Base-by-base conservation (phyloP, 192 early-diverging fungal genomes). In the Lobulomyces angularis region DNA sequence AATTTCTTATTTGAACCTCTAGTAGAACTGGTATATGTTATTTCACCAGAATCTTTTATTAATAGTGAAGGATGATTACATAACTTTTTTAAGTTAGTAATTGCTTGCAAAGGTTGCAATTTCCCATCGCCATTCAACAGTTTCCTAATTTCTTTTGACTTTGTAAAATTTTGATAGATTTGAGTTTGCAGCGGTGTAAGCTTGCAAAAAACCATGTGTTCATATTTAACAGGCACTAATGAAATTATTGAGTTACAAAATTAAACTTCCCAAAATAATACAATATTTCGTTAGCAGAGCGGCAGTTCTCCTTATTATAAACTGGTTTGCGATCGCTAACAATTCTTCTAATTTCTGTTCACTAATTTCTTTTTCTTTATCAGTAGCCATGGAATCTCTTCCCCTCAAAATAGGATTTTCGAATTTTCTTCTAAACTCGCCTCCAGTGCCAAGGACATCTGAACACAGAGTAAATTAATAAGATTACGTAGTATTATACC, bases 271-370 rank as follows among this genome's bases (percentile, higher is more conserved):
- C 51, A 30, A 11, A 18, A 3, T 68, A 77, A 60, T 71, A 87
- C 86, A 59, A 58, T 96, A 99, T 74, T 97, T 99, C 19, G 88
- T 84, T 29, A 99, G 58, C 43, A 99, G 64, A 38, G 95, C 90
- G 36, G 95, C 91, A 3, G 91, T 99, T 28, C 95, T 70, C 8
- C 95, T 79, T 59, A 99, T 97, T 37, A 94, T 99, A 46, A 99
- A 93, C 45, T 84, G 83, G 57, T 83, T 89, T 11, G 88, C 90
- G 35, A 93, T 76, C 11, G 55, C 61, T 34, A 84, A 78, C 2
- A 99, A 67, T 52, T 99, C 91, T 0, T 65, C 28, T 14, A 99
- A 64, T 41, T 84, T 88, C 51, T 78, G 71, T 45, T 97, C 89
- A 51, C 90, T 86, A 2, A 57, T 44, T 31, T 75, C 51, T 21